Evolutionary conservation across 768 basidiomycete species (phyloP).

Genomic region (Suillus fuscotomentosus): DNA sequence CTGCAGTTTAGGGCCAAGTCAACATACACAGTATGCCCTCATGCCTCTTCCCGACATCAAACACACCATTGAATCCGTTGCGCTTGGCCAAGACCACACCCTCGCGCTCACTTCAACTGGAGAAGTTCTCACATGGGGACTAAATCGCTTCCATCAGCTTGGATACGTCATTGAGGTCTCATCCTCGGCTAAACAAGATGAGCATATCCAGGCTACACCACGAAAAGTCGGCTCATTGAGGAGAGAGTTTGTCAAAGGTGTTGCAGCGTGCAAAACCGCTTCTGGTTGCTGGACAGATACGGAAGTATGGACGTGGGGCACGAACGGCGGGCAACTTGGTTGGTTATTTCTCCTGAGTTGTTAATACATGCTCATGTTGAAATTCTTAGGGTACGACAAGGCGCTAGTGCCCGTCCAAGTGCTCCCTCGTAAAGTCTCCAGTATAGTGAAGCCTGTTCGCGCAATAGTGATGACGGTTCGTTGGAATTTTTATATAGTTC

Average conservation of each 20-base stretch:
- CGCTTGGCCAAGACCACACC: conserved; percentile 93
- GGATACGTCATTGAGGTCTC: conserved; percentile 77
- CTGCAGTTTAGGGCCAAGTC: conserved; percentile 64
- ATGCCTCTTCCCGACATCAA: conserved; percentile 52
- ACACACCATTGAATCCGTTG: conserved; percentile 61
- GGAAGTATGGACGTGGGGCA: conserved; percentile 88
- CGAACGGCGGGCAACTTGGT: conserved; percentile 92
- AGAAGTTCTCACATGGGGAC: conserved; percentile 87
- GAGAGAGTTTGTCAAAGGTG: conserved; percentile 75
- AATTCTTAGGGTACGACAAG: conserved; percentile 68
- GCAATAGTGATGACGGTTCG: conserved; percentile 67
- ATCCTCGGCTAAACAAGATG: conserved; percentile 50
- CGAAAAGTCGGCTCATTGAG: conserved; percentile 75
- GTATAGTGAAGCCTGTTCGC: conserved; percentile 66
- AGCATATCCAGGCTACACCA: conserved; percentile 74
- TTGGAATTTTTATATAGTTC: not conserved
- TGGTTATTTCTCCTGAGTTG: conserved; percentile 12
- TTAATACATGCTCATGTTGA: not conserved
- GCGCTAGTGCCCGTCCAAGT: conserved; percentile 71
- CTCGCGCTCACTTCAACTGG: conserved; percentile 79
- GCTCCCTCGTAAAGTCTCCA: conserved; percentile 77
- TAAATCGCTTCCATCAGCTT: conserved; percentile 86
- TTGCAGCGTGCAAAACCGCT: conserved; percentile 84
- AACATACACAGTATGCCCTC: conserved; percentile 78
- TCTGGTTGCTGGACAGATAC: conserved; percentile 85